Percentiles rank a stretch among this genome's conserved stretches.
Conservation (phyloP, 2,329 filamentous ascomycete species). For the Paecilomyces variotii region DNA sequence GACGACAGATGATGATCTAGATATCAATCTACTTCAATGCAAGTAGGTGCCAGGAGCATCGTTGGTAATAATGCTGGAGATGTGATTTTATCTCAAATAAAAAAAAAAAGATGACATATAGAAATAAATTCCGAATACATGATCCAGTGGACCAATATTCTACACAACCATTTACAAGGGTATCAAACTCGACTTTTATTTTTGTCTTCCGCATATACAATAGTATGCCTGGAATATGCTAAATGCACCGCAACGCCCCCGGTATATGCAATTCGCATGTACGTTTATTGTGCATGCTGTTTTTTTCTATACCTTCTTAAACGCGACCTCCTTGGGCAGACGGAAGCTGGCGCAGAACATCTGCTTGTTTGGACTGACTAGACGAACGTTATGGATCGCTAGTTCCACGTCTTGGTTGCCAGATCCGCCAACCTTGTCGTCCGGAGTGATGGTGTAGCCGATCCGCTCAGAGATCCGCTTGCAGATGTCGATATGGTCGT, state of each 20-base stretch:
- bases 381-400: constrained; percentile 59
- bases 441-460: constrained; percentile 48
- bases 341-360: constrained; percentile 97
- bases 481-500: constrained; percentile 50
- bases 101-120: no score
- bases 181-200: constrained; percentile 11
- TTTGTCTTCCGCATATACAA: neutral
- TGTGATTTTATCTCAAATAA: no score
- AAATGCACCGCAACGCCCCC: constrained; percentile 10
- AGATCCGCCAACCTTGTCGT: constrained; percentile 41
- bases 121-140: no score
- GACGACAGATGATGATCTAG: no score
- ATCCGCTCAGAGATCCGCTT: constrained; percentile 57
- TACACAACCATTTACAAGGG: neutral
- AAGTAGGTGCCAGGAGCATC: no score
- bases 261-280: neutral
- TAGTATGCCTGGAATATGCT: neutral
- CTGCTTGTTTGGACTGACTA: constrained; percentile 86
- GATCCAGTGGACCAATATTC: neutral
- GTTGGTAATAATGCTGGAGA: no score
- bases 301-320: constrained; percentile 37
- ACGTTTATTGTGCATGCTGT: neutral
- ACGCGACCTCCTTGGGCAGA: constrained; percentile 74
- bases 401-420: constrained; percentile 54
- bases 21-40: no score